Percentiles rank a stretch among this genome's conserved stretches.
phyloP scores from a whole-genome alignment of 305 asterid genomes.

The Lippia alba region DNA sequence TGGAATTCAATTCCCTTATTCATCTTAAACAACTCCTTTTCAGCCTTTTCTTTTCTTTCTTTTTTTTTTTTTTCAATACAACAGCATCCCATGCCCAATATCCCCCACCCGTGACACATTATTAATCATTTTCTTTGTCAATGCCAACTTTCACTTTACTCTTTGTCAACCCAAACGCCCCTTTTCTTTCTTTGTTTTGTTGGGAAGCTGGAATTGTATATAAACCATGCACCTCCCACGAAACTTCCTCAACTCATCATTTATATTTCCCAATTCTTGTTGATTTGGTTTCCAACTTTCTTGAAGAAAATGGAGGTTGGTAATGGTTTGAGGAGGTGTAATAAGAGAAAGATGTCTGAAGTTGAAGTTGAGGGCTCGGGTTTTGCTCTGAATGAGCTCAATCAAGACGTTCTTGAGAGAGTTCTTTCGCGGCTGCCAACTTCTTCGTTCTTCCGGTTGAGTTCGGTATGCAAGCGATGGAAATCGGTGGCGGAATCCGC shows the following conservation, averaged over 20 bases:
- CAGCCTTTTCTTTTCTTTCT: constrained; percentile 51
- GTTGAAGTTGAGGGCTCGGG: constrained; percentile 22
- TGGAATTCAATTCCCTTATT: constrained; percentile 31
- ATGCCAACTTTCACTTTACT: constrained; percentile 41
- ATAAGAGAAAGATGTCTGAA: constrained; percentile 53
- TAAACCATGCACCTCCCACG: constrained; percentile 33
- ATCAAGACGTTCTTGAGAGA: constrained; percentile 83
- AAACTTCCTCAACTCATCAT: constrained; percentile 40
- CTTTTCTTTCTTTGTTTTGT: neutral
- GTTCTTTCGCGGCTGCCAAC: constrained; percentile 87
- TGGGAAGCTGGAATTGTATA: constrained; percentile 16
- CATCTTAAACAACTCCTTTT: constrained; percentile 40
- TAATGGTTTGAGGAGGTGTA: constrained; percentile 21
- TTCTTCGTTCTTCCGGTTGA: constrained; percentile 56
- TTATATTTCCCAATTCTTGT: constrained; percentile 15
- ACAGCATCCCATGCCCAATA: neutral
- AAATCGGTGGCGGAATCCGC: constrained; percentile 65
- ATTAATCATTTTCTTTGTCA: constrained; percentile 38
- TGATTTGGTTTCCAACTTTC: neutral
- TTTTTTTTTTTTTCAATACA: too few species aligned
- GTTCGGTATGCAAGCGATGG: constrained; percentile 81
- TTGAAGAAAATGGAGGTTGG: constrained; percentile 43
- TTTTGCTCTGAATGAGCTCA: constrained; percentile 63
- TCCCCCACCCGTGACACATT: constrained; percentile 62
- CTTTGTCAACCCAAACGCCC: constrained; percentile 48